These are phyloP conservation scores for Botrytis paeoniae DNA, from an alignment of 2,329 filamentous ascomycete species.

Conservation along the genomic window DNA sequence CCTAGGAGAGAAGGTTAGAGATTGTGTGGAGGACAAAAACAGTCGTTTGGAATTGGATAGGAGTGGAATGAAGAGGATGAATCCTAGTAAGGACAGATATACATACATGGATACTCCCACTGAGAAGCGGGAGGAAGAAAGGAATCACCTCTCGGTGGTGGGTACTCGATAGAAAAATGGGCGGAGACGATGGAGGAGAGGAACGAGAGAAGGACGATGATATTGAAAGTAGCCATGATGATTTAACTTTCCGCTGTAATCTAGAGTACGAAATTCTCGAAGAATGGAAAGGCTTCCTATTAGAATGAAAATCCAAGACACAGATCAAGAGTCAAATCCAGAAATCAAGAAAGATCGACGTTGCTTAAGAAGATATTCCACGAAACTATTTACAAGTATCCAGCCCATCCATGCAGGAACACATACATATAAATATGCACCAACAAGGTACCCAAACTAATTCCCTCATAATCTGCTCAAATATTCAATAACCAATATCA, in stretches of 20 bases:
- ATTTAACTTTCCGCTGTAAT: background rate
- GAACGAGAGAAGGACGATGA: background rate
- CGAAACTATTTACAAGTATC: too few species aligned
- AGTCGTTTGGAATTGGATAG: too few species aligned
- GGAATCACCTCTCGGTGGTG: slow-evolving; percentile 15
- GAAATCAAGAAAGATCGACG: background rate
- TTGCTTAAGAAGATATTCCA: background rate
- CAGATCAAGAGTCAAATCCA: background rate
- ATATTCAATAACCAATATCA: background rate
- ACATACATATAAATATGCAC: too few species aligned
- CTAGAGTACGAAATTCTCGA: too few species aligned
- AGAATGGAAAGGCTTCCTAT: background rate
- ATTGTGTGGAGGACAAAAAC: too few species aligned
- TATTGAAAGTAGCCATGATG: background rate
- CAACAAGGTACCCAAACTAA: background rate
- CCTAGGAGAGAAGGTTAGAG: slow-evolving; percentile 2
- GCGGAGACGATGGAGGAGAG: slow-evolving; percentile 17
- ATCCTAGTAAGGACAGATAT: background rate
- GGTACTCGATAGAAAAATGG: slow-evolving; percentile 21
- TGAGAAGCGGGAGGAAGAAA: slow-evolving; percentile 21
- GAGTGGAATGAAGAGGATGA: too few species aligned
- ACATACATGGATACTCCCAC: slow-evolving; percentile 20
- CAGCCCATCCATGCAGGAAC: background rate
- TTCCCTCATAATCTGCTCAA: slow-evolving; percentile 17
- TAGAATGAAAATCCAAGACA: background rate